phyloP scores from a whole-genome alignment of 2,329 filamentous ascomycete genomes.

The Didymella exigua region DNA sequence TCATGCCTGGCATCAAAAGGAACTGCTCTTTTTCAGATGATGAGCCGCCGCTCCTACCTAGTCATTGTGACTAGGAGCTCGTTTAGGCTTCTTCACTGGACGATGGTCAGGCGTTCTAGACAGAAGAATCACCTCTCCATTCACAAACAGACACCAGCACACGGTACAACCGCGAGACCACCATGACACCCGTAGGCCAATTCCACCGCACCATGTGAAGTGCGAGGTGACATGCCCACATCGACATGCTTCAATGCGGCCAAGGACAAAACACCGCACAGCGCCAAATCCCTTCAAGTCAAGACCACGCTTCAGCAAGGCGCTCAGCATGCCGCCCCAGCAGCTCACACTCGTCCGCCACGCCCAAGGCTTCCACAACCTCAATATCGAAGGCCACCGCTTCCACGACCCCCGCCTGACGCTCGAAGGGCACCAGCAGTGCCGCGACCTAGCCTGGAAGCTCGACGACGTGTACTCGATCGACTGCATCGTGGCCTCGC shows the following conservation, averaged over 20 bases:
- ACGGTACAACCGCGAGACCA: no score
- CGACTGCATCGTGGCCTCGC: slow-evolving; percentile 75
- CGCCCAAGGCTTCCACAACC: slow-evolving; percentile 78
- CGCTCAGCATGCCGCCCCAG: slow-evolving; percentile 14
- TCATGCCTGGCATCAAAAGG: no score
- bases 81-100: no score
- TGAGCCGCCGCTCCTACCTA: no score
- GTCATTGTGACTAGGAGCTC: no score
- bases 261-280: neutral
- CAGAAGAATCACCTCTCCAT: no score
- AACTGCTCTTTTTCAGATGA: no score
- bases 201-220: neutral
- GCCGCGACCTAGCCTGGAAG: slow-evolving; percentile 60
- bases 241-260: neutral
- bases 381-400: slow-evolving; percentile 67
- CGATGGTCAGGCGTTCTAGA: no score
- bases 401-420: slow-evolving; percentile 80
- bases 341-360: slow-evolving; percentile 64
- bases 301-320: neutral
- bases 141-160: no score
- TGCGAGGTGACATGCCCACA: neutral
- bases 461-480: slow-evolving; percentile 45
- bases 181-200: no score
- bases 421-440: slow-evolving; percentile 72
- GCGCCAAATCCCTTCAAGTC: neutral